Evolutionary conservation across 306 rosid species (phyloP), one percentile per base, ranked within the genome.

Genomic region (Purshia tridentata): DNA sequence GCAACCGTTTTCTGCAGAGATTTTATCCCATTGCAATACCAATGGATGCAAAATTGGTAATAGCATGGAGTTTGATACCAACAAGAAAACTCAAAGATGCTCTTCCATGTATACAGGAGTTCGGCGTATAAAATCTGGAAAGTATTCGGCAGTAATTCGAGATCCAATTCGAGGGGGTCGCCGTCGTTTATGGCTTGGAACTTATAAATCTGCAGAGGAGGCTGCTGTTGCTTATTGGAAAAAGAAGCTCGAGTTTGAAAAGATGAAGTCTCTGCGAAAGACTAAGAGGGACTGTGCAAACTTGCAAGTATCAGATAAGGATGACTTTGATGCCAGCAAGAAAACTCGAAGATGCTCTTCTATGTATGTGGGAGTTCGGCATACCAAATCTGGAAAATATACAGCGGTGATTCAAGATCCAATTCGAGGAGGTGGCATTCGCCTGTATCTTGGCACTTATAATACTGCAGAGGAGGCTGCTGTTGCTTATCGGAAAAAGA

Each of bases 321-420:
- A 40, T 58, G 57, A 54, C 20, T 19, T 23, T 57, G 70, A 41
- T n/a, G 72, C 62, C 42, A 46, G 50, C 15, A 62, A 67, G 69
- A 60, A 75, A 44, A 15, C 37, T 15, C 61, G 22, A 61, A 80
- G 72, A 78, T n/a, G 78, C 9, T 72, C 88, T 0, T 66, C 90
- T 41, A 48, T 58, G 59, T 80, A 70, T 56, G 82, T 51, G 73
- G 92, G 96, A 7, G 96, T 89, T 69, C 80, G 85, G 22, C 82
- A 81, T 14, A 80, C 90, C 72, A 87, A 80, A 79, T 84, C 82
- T 84, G 87, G 90, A 15, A 88, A 46, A 42, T 87, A 75, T 70
- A 90, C 85, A 0, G 90, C 95, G 2, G 91, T 87, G 73, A 87
- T 87, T 65, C 71, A 80, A 12, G 84, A 89, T 74, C 91, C 91